Percentiles rank a stretch among this genome's conserved stretches.
phyloP scores from a whole-genome alignment of 208 protist species.

The Phytomonas sp. region DNA sequence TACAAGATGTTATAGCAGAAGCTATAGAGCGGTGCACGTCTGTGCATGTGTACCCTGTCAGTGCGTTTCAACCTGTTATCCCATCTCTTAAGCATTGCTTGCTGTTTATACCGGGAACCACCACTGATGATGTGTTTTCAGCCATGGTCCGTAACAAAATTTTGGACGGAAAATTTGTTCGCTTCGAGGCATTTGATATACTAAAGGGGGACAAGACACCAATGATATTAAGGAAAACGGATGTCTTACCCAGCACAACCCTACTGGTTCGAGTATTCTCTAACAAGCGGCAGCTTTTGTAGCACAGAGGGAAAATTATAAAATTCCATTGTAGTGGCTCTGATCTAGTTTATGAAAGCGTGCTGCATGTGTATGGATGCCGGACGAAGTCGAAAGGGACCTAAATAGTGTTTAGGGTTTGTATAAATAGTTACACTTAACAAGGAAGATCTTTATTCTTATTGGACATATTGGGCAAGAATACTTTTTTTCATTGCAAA shows the following conservation, averaged over 20 bases:
- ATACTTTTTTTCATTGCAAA: background rate
- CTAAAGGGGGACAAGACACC: background rate
- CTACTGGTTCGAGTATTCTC: conserved; percentile 70
- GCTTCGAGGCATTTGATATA: conserved; percentile 64
- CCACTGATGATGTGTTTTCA: conserved; percentile 62
- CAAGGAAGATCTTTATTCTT: background rate
- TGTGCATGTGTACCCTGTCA: conserved; percentile 55
- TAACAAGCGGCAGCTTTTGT: conserved; percentile 68
- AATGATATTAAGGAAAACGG: conserved; percentile 40
- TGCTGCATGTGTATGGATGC: background rate
- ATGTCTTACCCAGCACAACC: conserved; percentile 32
- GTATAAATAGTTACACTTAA: background rate
- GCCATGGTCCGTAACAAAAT: conserved; percentile 42
- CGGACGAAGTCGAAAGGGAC: background rate
- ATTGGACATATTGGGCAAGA: background rate
- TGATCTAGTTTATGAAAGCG: background rate
- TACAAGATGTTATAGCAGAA: conserved; percentile 67
- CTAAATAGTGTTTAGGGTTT: conserved; percentile 1
- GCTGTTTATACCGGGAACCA: conserved; percentile 58
- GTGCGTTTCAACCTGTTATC: conserved; percentile 32
- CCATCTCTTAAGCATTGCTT: conserved; percentile 67
- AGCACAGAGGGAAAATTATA: conserved; percentile 4
- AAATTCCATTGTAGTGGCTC: background rate
- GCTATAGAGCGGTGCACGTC: conserved; percentile 51
- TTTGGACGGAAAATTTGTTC: conserved; percentile 78